Conservation (phyloP, 192 early-diverging fungal species). For the Physocladia obscura region DNA sequence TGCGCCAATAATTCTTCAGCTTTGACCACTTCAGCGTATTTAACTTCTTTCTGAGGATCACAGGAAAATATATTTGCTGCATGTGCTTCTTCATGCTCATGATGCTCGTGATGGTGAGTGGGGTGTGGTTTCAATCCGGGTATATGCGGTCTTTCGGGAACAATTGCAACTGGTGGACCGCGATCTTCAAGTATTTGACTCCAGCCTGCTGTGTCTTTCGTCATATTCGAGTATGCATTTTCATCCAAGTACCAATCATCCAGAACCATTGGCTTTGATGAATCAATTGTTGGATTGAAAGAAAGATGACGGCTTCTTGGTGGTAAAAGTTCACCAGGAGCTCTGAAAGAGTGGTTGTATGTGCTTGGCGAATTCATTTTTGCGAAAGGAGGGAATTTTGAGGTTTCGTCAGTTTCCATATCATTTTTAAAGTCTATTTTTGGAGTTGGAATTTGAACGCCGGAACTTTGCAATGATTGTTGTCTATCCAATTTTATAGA, state of each 20-base stretch:
- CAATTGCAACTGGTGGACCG: slow-evolving; percentile 21
- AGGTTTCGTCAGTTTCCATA: not conserved
- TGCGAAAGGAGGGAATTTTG: slow-evolving; percentile 13
- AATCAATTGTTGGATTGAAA: not conserved
- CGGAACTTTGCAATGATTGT: not conserved
- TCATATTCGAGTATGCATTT: not conserved
- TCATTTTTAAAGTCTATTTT: not conserved
- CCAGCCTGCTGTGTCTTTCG: slow-evolving; percentile 2
- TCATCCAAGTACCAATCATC: slow-evolving; percentile 26
- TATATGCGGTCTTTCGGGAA: not conserved
- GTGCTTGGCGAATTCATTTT: not conserved
- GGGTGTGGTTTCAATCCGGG: slow-evolving; percentile 3
- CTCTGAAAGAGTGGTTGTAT: slow-evolving; percentile 1
- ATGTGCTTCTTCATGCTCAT: not conserved
- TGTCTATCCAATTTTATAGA: not conserved
- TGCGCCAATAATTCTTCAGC: slow-evolving; percentile 1
- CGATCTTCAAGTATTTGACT: slow-evolving; percentile 4
- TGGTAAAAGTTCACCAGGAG: not conserved
- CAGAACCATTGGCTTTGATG: not conserved
- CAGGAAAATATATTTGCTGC: slow-evolving; percentile 1
- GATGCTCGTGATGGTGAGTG: slow-evolving; percentile 6
- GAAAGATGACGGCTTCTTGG: not conserved
- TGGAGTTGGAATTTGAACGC: not conserved
- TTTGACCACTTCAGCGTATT: slow-evolving; percentile 11
- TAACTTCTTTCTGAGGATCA: not conserved